phyloP scores from a whole-genome alignment of 2,329 filamentous ascomycete genomes.

The Colletotrichum brevisporum region DNA sequence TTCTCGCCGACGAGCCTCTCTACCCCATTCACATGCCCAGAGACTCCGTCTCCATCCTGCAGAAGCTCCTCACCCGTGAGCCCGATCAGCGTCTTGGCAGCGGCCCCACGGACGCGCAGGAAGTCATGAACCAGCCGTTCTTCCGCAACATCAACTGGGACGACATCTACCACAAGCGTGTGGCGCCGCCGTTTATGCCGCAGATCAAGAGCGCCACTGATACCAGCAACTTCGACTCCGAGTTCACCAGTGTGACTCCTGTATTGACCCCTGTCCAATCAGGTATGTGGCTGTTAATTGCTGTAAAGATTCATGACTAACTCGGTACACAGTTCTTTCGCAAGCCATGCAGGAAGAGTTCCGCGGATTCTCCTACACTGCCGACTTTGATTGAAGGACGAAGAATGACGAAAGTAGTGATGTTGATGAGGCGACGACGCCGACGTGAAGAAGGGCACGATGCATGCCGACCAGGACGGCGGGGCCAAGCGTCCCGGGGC shows the following conservation, averaged over 20 bases:
- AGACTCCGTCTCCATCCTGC: constrained; percentile 96
- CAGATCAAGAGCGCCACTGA: constrained; percentile 93
- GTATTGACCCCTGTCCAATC: constrained; percentile 97
- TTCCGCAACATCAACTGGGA: constrained; percentile 99
- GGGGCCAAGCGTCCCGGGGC: not conserved
- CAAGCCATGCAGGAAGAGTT: constrained; percentile 99
- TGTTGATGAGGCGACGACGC: constrained; percentile 6
- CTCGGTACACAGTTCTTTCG: constrained; percentile 78
- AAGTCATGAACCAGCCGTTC: constrained; percentile 99
- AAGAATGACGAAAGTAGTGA: constrained; percentile 6
- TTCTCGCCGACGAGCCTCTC: constrained; percentile 95
- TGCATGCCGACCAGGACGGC: constrained; percentile 8
- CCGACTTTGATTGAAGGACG: constrained; percentile 80
- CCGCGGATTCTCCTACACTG: constrained; percentile 97
- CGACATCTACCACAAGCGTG: constrained; percentile 95
- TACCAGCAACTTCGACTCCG: constrained; percentile 99
- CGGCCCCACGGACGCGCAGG: constrained; percentile 96
- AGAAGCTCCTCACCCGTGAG: constrained; percentile 96
- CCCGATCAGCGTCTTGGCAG: constrained; percentile 93
- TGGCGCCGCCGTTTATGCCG: constrained; percentile 90
- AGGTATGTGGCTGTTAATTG: constrained; percentile 72
- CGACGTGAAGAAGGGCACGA: constrained; percentile 13
- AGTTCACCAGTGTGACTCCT: constrained; percentile 98
- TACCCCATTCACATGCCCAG: constrained; percentile 99
- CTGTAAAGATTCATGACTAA: constrained; percentile 17